A percentile compares a stretch with the other conserved stretches of the same genome.
Evolutionary conservation across 768 basidiomycete species (phyloP).

Genomic region (Tulasnella calospora): DNA sequence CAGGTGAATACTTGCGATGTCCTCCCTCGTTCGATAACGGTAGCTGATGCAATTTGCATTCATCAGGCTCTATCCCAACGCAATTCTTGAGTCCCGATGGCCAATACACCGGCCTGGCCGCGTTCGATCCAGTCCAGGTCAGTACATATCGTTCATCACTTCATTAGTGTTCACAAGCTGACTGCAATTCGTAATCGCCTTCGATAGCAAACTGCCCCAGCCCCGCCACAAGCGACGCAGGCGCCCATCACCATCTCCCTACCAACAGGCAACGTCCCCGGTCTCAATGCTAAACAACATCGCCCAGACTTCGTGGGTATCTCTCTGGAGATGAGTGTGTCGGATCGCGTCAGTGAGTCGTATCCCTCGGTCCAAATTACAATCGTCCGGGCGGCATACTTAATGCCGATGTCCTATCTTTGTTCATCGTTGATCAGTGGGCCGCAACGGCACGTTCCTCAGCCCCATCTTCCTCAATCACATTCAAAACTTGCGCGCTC

Average conservation of each 20-base stretch:
- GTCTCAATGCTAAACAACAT: slow-evolving; percentile 33
- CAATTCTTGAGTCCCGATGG: slow-evolving; percentile 18
- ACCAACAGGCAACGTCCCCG: slow-evolving; percentile 20
- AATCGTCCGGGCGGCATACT: slow-evolving; percentile 36
- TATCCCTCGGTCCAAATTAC: slow-evolving; percentile 1
- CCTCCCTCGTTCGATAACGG: neutral
- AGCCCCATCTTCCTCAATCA: slow-evolving; percentile 71
- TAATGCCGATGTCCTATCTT: slow-evolving; percentile 2
- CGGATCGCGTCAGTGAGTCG: slow-evolving; percentile 57
- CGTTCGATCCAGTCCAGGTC: slow-evolving; percentile 24
- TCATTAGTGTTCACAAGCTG: neutral
- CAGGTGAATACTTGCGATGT: neutral
- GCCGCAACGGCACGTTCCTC: slow-evolving; percentile 49
- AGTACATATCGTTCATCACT: neutral
- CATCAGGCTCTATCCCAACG: slow-evolving; percentile 22
- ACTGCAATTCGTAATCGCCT: neutral
- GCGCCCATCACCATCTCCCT: slow-evolving; percentile 11
- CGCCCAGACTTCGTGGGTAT: slow-evolving; percentile 56
- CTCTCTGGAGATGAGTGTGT: slow-evolving; percentile 70
- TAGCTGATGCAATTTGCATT: neutral
- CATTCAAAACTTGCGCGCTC: slow-evolving; percentile 62
- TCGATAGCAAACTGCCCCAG: slow-evolving; percentile 9
- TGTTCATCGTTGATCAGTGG: slow-evolving; percentile 39
- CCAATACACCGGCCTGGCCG: slow-evolving; percentile 21
- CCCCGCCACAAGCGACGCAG: neutral